Evolutionary conservation across 371 early-diverging fungal species (phyloP).

Genomic region (Thermomucor indicae-seudaticae): DNA sequence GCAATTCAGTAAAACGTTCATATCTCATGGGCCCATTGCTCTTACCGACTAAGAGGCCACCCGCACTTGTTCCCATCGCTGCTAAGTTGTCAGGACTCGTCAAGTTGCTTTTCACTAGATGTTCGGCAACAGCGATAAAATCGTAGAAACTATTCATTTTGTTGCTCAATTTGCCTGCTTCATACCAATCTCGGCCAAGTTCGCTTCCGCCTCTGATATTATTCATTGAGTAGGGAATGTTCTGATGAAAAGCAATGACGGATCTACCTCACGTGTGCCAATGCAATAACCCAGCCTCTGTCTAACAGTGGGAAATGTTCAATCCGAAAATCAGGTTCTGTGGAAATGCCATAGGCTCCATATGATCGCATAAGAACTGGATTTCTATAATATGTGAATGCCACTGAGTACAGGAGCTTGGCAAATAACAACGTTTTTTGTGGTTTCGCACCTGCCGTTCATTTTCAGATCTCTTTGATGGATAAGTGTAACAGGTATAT

Average conservation of each 20-base stretch:
- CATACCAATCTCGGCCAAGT: conserved; percentile 74
- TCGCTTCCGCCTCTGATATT: conserved; percentile 74
- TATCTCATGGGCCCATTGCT: not conserved
- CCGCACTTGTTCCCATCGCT: conserved; percentile 76
- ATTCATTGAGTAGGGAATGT: not conserved
- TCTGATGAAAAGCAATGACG: not conserved
- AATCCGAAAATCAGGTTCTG: conserved; percentile 79
- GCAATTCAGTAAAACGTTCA: not conserved
- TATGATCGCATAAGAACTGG: conserved; percentile 77
- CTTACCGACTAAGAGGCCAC: conserved; percentile 65
- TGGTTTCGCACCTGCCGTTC: conserved; percentile 37
- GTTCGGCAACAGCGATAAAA: conserved; percentile 64
- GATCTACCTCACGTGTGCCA: conserved; percentile 78
- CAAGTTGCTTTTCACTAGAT: conserved; percentile 49
- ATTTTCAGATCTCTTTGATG: conserved; percentile 46
- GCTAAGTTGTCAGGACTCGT: conserved; percentile 51
- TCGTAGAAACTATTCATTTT: conserved; percentile 74
- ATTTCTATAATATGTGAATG: conserved; percentile 29
- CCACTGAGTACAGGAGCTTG: conserved; percentile 25
- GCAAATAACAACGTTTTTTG: not conserved
- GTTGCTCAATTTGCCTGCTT: conserved; percentile 59
- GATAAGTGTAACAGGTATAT: conserved; percentile 70
- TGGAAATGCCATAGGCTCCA: conserved; percentile 81
- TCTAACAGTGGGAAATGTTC: conserved; percentile 74
- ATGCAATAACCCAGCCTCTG: conserved; percentile 78